Percentiles rank a stretch among this genome's conserved stretches.
These are phyloP conservation scores for Phtheirospermum japonicum DNA, from an alignment of 257 asterid genomes.

Conservation along the genomic window DNA sequence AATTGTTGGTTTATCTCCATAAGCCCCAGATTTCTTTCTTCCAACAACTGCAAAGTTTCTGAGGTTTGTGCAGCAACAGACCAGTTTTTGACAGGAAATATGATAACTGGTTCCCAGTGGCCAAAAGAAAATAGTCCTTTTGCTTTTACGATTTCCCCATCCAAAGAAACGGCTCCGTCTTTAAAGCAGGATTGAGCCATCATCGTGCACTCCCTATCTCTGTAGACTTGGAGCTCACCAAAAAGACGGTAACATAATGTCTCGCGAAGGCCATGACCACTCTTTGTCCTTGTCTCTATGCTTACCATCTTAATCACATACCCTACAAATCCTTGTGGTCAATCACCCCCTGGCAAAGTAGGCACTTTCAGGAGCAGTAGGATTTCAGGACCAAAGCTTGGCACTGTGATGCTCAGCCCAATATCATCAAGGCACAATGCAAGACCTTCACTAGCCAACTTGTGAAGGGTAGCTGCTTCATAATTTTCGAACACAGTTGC, in stretches of 20 bases:
- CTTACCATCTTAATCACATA: constrained; percentile 52
- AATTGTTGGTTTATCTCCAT: not conserved
- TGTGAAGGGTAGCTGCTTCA: constrained; percentile 37
- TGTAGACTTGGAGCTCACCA: constrained; percentile 69
- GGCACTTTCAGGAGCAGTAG: constrained; percentile 42
- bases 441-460: constrained; percentile 35
- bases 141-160: constrained; percentile 57
- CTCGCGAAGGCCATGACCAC: constrained; percentile 52
- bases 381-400: constrained; percentile 31
- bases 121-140: constrained; percentile 48
- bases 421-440: constrained; percentile 51
- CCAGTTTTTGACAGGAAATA: constrained; percentile 44
- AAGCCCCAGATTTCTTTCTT: constrained; percentile 16
- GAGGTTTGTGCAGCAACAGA: not conserved
- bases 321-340: constrained; percentile 53
- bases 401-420: constrained; percentile 33
- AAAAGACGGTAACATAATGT: constrained; percentile 55
- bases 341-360: constrained; percentile 37
- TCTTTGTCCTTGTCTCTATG: constrained; percentile 32
- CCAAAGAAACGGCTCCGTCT: constrained; percentile 58
- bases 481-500: constrained; percentile 55
- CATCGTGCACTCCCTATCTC: constrained; percentile 39
- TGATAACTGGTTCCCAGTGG: constrained; percentile 36
- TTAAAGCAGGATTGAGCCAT: constrained; percentile 45
- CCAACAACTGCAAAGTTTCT: constrained; percentile 6